A percentile compares a stretch with the other conserved stretches of the same genome.
These are phyloP conservation scores for Sclerotinia sclerotiorum DNA, from an alignment of 2,329 filamentous ascomycete species.

Conservation along the genomic window DNA sequence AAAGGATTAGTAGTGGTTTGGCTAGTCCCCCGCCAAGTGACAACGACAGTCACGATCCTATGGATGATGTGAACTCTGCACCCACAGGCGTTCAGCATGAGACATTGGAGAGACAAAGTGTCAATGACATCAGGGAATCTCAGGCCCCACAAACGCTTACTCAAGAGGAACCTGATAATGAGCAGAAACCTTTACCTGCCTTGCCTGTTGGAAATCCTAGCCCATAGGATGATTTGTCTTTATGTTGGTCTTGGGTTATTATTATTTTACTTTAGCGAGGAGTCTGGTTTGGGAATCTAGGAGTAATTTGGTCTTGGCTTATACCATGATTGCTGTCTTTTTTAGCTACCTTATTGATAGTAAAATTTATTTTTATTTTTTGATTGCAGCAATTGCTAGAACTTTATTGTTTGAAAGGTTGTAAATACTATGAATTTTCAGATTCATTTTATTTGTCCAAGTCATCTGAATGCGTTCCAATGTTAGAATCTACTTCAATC, in stretches of 20 bases:
- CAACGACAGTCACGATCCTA: constrained; percentile 4
- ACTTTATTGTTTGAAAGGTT: too few relatives aligned
- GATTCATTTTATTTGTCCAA: too few relatives aligned
- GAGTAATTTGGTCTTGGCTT: background rate
- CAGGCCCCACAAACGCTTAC: background rate
- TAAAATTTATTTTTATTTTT: background rate
- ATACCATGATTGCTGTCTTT: background rate
- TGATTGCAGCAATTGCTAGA: background rate
- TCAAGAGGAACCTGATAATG: background rate
- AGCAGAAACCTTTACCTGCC: constrained; percentile 10
- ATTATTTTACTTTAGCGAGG: constrained; percentile 15
- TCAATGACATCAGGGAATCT: background rate
- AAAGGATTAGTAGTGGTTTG: background rate
- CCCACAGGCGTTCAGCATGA: background rate
- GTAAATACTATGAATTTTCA: too few relatives aligned
- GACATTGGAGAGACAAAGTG: background rate
- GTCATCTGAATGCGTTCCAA: too few relatives aligned
- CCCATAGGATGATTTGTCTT: background rate
- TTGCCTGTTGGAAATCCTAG: background rate
- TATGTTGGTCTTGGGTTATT: background rate
- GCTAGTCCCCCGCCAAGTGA: constrained; percentile 14
- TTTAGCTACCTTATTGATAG: background rate
- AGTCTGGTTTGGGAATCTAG: background rate
- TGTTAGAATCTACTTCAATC: too few relatives aligned
- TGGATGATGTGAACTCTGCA: constrained; percentile 14